These are phyloP conservation scores for Phylloporus sp. DNA, from an alignment of 768 basidiomycete genomes.

Conservation along the genomic window DNA sequence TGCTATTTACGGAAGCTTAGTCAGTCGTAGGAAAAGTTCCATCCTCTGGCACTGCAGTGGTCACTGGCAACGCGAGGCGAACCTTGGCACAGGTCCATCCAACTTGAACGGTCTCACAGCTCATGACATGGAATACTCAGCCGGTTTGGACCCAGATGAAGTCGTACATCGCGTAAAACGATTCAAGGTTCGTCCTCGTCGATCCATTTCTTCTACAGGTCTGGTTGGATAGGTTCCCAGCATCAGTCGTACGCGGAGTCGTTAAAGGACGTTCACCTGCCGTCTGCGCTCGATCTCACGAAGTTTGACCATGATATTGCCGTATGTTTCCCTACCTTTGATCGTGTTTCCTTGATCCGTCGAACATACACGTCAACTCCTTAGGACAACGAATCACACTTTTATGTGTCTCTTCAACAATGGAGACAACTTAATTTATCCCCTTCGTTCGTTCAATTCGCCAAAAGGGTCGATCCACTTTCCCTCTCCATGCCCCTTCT, in stretches of 20 bases:
- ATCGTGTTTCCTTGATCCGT: background rate
- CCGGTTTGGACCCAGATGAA: constrained; percentile 15
- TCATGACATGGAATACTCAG: constrained; percentile 9
- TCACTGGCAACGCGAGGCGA: no score
- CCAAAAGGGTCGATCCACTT: constrained; percentile 52
- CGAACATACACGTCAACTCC: background rate
- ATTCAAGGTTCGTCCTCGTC: constrained; percentile 41
- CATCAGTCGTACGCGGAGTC: constrained; percentile 68
- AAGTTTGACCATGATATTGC: constrained; percentile 58
- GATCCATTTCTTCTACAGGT: background rate
- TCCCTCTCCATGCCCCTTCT: constrained; percentile 76
- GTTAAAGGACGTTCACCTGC: constrained; percentile 67
- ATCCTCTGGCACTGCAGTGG: no score
- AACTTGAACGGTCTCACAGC: background rate
- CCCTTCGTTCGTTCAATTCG: constrained; percentile 67
- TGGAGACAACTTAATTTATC: constrained; percentile 80
- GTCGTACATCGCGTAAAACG: constrained; percentile 39
- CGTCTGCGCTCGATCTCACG: constrained; percentile 53
- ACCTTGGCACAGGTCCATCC: background rate
- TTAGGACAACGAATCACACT: constrained; percentile 76
- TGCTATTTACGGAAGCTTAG: constrained; percentile 9
- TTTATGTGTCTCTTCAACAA: constrained; percentile 65
- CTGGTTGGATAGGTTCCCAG: constrained; percentile 32
- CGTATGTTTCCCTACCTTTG: constrained; percentile 29
- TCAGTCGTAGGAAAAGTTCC: constrained; percentile 2